Evolutionary conservation across 345 rosid species (phyloP), one percentile per base, ranked within the genome.

Genomic region (Hevea brasiliensis): DNA sequence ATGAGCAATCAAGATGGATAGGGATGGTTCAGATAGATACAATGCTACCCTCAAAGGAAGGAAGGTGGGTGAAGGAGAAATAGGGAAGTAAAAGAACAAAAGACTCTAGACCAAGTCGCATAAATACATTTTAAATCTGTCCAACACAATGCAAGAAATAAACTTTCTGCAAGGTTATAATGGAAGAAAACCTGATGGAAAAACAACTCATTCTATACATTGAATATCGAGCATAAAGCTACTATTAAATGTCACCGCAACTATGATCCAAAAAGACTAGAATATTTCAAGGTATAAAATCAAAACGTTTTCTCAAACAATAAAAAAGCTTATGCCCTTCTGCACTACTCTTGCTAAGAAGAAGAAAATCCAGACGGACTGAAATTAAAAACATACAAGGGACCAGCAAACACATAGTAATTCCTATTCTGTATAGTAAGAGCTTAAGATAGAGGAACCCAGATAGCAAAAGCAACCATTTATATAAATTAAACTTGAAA

Each of bases 361-460:
- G 26, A 60, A 60, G 35, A 35, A 60, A 60, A 60, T 32, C 26
- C 18, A 8, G 7, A 37, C 37, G 66, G 37, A 62, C 20, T 40
- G 47, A 62, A 20, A 29, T 44, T 40, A n/a, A 44, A 44, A 35
- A 20, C 37, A 14, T 23, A 11, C 45, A 26, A 12, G 32, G 32
- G 23, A 32, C 32, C 27, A 63, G 1, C 8, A 63, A 63, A 45
- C 44, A 11, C 51, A 8, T 3, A 42, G 11, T 11, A 42, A 42
- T 21, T 10, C 7, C 20, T 3, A 20, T 23, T 41, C 32, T 24
- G 2, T 37, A 13, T 48, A 20, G 27, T 0, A 21, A 41, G 37
- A 24, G 24, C 72, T 21, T 14, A 40, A 7, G 18, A n/a, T 37
- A 65, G 48, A 15, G 58, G 29, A 71, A 47, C 74, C 67, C 59